A percentile compares a stretch with the other conserved stretches of the same genome.
Evolutionary conservation across 2,329 filamentous ascomycete species (phyloP).

Genomic region (Esteya vermicola): DNA sequence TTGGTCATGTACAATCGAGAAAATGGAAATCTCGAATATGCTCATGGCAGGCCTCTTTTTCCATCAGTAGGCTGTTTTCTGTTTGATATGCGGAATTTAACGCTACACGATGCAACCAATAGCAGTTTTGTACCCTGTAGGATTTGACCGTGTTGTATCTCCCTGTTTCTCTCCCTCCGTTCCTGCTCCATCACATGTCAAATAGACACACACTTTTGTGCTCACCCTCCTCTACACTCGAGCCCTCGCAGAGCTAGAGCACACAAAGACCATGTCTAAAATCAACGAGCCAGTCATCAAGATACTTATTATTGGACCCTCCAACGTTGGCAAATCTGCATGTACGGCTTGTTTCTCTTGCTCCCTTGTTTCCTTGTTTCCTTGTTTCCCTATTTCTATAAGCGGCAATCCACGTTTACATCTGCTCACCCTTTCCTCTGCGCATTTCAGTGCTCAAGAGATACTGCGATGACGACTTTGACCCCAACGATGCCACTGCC

Average conservation of each 20-base stretch:
- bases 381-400: not conserved
- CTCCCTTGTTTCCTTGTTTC: no score
- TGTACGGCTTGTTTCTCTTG: conserved; percentile 20
- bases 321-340: conserved; percentile 40
- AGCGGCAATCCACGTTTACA: not conserved
- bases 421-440: not conserved
- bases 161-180: no score
- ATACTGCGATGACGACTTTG: conserved; percentile 44
- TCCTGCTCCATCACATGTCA: no score
- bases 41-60: no score
- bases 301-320: conserved; percentile 40
- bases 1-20: no score
- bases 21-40: no score
- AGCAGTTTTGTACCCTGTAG: no score
- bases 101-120: no score
- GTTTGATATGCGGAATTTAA: no score
- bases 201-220: not conserved
- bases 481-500: conserved; percentile 36
- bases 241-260: not conserved
- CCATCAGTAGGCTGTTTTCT: no score
- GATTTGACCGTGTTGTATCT: no score
- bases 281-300: conserved; percentile 35
- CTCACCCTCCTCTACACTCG: not conserved
- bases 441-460: conserved; percentile 40
- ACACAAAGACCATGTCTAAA: conserved; percentile 19